phyloP scores from a whole-genome alignment of 2,329 filamentous ascomycete species.

The Fusarium buharicum region DNA sequence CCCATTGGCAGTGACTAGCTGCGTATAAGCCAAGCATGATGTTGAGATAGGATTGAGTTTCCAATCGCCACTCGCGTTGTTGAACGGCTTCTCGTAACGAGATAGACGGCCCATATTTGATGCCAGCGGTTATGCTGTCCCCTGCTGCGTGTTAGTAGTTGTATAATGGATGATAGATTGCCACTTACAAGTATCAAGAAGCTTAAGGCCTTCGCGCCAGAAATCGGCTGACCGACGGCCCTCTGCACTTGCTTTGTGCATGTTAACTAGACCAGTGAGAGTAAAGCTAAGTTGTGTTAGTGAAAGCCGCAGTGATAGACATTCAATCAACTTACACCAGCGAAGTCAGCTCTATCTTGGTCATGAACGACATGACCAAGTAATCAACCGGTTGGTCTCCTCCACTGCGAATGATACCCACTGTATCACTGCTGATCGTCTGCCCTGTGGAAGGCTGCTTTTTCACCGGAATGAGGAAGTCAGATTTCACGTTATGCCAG shows the following conservation, averaged over 20 bases:
- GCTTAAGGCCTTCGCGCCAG: slow-evolving; percentile 57
- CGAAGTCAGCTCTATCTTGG: slow-evolving; percentile 66
- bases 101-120: slow-evolving; percentile 55
- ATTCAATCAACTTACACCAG: slow-evolving; percentile 61
- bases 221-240: slow-evolving; percentile 52
- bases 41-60: slow-evolving; percentile 74
- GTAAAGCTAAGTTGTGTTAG: slow-evolving; percentile 58
- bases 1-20: slow-evolving; percentile 77
- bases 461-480: slow-evolving; percentile 66
- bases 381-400: slow-evolving; percentile 61
- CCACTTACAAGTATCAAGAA: slow-evolving; percentile 59
- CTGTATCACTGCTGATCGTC: slow-evolving; percentile 68
- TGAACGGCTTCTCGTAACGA: slow-evolving; percentile 68
- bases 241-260: slow-evolving; percentile 52
- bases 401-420: slow-evolving; percentile 63
- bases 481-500: slow-evolving; percentile 59
- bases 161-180: not conserved
- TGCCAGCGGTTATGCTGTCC: slow-evolving; percentile 51
- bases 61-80: slow-evolving; percentile 71
- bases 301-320: not conserved
- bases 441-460: slow-evolving; percentile 59
- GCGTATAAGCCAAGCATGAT: slow-evolving; percentile 77
- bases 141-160: slow-evolving; percentile 42
- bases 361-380: slow-evolving; percentile 69
- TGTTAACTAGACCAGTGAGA: slow-evolving; percentile 62